Evolutionary conservation across 2,329 filamentous ascomycete genomes (phyloP).

Genomic region (Ophiostoma perfectum): DNA sequence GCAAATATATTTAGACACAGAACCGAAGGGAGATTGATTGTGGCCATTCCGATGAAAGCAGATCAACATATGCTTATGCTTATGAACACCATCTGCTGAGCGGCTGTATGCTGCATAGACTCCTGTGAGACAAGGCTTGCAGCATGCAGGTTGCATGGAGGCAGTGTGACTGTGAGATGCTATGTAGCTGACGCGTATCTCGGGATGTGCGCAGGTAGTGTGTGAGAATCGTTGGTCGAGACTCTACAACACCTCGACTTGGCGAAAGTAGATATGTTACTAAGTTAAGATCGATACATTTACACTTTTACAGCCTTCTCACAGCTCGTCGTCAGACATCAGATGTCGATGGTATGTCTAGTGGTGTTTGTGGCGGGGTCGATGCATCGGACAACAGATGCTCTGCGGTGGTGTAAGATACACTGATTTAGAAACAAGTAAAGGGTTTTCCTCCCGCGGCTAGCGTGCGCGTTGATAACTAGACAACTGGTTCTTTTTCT

Average conservation of each 20-base stretch:
- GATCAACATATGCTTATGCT: neutral
- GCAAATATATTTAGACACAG: neutral
- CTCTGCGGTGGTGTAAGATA: no score
- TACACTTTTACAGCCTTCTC: no score
- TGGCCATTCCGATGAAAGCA: neutral
- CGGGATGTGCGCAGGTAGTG: neutral
- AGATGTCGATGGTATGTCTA: neutral
- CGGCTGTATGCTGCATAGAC: neutral
- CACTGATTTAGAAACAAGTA: no score
- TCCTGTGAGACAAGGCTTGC: slow-evolving; percentile 5
- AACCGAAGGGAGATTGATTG: no score
- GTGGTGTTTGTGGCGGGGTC: neutral
- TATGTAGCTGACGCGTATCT: neutral
- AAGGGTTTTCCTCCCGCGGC: no score
- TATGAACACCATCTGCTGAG: neutral
- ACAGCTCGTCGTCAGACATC: no score
- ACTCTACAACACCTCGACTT: no score
- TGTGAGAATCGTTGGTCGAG: no score
- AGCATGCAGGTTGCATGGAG: neutral
- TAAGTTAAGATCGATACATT: no score
- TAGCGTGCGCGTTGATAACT: neutral
- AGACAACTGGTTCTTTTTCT: neutral
- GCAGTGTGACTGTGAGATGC: slow-evolving; percentile 8
- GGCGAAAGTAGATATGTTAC: no score
- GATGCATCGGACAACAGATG: neutral